These are phyloP conservation scores for Salix caprea DNA, from an alignment of 345 rosid genomes.

Conservation along the genomic window DNA sequence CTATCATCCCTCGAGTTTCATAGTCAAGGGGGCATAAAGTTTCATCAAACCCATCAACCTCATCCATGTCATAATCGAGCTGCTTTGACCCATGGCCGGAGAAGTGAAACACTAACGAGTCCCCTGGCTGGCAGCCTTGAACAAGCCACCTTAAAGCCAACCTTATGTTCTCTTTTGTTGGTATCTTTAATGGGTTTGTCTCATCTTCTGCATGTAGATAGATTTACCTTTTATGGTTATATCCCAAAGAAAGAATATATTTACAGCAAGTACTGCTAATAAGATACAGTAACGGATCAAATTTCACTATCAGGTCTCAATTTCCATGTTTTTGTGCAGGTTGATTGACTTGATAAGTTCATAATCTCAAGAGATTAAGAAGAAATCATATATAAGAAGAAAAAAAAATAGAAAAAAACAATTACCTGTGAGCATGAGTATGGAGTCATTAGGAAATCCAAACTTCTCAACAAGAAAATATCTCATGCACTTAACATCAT, in stretches of 20 bases:
- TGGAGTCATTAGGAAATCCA: slow-evolving; percentile 44
- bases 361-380: no score
- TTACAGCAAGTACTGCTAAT: no score
- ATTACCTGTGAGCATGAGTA: slow-evolving; percentile 38
- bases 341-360: no score
- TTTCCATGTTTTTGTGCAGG: no score
- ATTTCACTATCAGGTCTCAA: no score
- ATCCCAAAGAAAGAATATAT: no score
- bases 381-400: no score
- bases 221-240: not conserved
- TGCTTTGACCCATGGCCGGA: slow-evolving; percentile 77
- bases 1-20: slow-evolving; percentile 59
- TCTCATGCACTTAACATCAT: slow-evolving; percentile 54
- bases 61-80: slow-evolving; percentile 44
- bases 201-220: slow-evolving; percentile 56
- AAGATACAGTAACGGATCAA: no score
- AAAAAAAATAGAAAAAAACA: not conserved
- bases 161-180: slow-evolving; percentile 69
- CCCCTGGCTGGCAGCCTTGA: slow-evolving; percentile 59
- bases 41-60: slow-evolving; percentile 69
- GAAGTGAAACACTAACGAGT: slow-evolving; percentile 76
- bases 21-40: slow-evolving; percentile 67
- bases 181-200: slow-evolving; percentile 41
- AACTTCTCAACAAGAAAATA: slow-evolving; percentile 40
- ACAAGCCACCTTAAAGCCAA: slow-evolving; percentile 67